These are phyloP conservation scores for Boletus patriciae DNA, from an alignment of 768 basidiomycete species.

Conservation along the genomic window DNA sequence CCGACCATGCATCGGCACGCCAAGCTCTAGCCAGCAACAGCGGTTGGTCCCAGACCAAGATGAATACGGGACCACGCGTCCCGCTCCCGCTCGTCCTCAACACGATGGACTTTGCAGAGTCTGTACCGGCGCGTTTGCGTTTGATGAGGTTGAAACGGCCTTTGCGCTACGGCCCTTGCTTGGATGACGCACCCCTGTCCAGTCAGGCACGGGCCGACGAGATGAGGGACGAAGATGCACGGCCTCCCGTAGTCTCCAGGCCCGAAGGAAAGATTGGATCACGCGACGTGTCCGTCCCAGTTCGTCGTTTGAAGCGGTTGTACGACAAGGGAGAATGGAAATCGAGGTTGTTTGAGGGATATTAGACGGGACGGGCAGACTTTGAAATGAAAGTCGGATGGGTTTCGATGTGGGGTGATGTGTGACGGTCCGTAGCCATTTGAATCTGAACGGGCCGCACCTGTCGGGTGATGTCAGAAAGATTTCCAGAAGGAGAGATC, in stretches of 20 bases:
- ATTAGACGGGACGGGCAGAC: background rate
- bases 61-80: background rate
- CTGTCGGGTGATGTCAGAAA: background rate
- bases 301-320: background rate
- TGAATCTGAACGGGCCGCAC: background rate
- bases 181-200: background rate
- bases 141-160: background rate
- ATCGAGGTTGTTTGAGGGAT: slow-evolving; percentile 8
- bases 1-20: background rate
- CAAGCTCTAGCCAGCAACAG: background rate
- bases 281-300: background rate
- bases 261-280: background rate
- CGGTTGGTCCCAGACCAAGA: background rate
- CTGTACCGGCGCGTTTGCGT: background rate
- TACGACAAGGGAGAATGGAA: slow-evolving; percentile 10
- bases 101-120: background rate
- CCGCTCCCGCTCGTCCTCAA: slow-evolving; percentile 8
- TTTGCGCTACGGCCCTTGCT: background rate
- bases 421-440: background rate
- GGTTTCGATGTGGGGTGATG: background rate
- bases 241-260: too few species aligned
- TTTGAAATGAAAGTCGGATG: background rate
- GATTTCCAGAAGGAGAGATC: background rate
- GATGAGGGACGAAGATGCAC: background rate
- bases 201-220: background rate